phyloP scores from a whole-genome alignment of 2,329 filamentous ascomycete genomes.

The Sporothrix phasma region DNA sequence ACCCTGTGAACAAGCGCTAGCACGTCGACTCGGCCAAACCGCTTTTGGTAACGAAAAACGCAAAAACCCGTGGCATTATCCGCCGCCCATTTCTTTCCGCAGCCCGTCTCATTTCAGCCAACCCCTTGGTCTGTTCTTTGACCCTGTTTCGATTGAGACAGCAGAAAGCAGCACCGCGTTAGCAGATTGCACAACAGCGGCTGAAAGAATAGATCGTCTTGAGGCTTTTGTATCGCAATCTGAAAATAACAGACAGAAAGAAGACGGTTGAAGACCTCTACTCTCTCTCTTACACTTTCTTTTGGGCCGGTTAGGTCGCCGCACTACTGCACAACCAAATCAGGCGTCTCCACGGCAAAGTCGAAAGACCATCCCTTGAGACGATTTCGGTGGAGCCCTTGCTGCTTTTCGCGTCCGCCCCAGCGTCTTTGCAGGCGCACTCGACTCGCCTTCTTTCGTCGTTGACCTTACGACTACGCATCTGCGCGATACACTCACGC shows the following conservation, averaged over 20 bases:
- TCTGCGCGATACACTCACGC: constrained; percentile 2
- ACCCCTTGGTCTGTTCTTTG: not conserved
- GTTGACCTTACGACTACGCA: not conserved
- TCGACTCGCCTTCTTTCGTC: not conserved
- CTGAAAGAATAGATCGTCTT: not conserved
- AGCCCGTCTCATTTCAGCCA: constrained; percentile 6
- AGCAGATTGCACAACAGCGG: not conserved
- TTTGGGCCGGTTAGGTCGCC: not conserved
- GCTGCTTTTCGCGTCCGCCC: constrained; percentile 8
- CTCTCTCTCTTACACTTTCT: too few relatives aligned
- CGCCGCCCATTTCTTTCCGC: constrained; percentile 12
- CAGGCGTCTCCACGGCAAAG: constrained; percentile 10
- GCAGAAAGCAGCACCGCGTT: not conserved
- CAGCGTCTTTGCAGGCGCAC: constrained; percentile 1
- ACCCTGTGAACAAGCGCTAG: not conserved
- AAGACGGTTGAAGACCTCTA: not conserved
- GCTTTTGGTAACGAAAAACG: not conserved
- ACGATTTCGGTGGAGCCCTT: constrained; percentile 8
- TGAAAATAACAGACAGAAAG: not conserved
- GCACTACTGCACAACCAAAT: constrained; percentile 12
- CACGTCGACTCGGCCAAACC: not conserved
- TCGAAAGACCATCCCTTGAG: constrained; percentile 11
- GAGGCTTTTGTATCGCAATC: not conserved
- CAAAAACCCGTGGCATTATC: constrained; percentile 12
- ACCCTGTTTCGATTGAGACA: not conserved